Evolutionary conservation across 108 stramenopile species (phyloP).

Genomic region (Phaeodactylum tricornutum): DNA sequence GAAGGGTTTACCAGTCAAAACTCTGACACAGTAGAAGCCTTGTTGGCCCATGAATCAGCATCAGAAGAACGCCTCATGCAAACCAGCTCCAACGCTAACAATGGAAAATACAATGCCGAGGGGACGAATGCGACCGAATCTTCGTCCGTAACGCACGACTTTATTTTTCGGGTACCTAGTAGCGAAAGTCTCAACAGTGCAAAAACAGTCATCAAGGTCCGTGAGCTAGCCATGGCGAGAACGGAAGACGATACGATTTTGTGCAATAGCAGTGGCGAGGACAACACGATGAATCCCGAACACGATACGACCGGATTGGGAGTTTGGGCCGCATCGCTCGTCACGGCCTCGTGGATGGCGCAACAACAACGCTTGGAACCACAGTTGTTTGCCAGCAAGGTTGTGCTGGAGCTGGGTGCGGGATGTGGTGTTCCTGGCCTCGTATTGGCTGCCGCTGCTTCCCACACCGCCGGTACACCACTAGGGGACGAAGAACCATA

Average conservation of each 20-base stretch:
- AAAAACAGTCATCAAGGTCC: constrained; percentile 8
- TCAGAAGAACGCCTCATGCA: constrained; percentile 68
- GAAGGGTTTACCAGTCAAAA: constrained; percentile 72
- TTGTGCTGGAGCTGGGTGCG: constrained; percentile 74
- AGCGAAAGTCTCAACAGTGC: background rate
- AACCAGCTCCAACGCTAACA: constrained; percentile 10
- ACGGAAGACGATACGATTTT: constrained; percentile 23
- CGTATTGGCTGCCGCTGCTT: constrained; percentile 20
- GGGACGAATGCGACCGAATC: background rate
- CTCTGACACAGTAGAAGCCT: constrained; percentile 41
- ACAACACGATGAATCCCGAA: constrained; percentile 11
- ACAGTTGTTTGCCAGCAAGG: too few relatives aligned
- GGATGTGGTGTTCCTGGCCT: constrained; percentile 74
- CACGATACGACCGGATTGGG: constrained; percentile 80
- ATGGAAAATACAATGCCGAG: constrained; percentile 8
- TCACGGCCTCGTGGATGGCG: constrained; percentile 74
- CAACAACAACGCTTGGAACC: constrained; percentile 14
- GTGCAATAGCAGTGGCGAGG: background rate
- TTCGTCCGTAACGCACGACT: constrained; percentile 42
- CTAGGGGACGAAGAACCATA: background rate
- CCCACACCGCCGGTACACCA: background rate
- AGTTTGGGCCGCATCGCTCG: constrained; percentile 75
- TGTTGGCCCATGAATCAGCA: constrained; percentile 81
- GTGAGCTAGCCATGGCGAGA: constrained; percentile 46
- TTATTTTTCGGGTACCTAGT: constrained; percentile 36